Evolutionary conservation across 202 grass and related monocot genomes (phyloP).

Genomic region (Brachypodium distachyon): DNA sequence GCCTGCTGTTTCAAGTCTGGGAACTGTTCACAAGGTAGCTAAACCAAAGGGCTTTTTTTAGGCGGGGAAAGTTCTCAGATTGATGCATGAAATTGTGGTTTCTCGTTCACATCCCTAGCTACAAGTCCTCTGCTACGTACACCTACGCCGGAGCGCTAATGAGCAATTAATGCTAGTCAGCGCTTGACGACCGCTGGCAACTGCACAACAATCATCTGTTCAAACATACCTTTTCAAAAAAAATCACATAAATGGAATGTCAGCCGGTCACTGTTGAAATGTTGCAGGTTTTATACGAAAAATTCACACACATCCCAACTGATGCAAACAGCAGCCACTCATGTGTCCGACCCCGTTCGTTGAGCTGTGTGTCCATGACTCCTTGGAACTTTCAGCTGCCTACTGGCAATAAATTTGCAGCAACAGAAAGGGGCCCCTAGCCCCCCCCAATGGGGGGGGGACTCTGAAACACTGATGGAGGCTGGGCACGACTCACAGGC

Average conservation of each 20-base stretch:
- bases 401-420: conserved; percentile 5
- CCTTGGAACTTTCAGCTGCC: conserved; percentile 38
- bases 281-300: background rate
- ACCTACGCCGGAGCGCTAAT: no score
- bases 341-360: conserved; percentile 2
- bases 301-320: background rate
- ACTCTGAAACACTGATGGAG: background rate
- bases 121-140: no score
- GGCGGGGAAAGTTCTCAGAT: no score
- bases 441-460: background rate
- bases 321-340: background rate
- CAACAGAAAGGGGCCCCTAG: background rate
- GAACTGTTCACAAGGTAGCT: no score
- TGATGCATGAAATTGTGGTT: no score
- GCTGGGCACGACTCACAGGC: background rate
- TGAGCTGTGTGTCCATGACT: conserved; percentile 18
- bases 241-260: conserved; percentile 15
- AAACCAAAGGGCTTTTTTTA: no score
- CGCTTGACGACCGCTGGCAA: background rate
- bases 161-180: background rate
- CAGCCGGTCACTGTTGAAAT: background rate
- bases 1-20: no score
- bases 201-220: background rate
- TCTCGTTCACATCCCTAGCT: no score
- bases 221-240: background rate